Evolutionary conservation across 2,329 filamentous ascomycete genomes (phyloP).

Genomic region (Tolypocladium album): DNA sequence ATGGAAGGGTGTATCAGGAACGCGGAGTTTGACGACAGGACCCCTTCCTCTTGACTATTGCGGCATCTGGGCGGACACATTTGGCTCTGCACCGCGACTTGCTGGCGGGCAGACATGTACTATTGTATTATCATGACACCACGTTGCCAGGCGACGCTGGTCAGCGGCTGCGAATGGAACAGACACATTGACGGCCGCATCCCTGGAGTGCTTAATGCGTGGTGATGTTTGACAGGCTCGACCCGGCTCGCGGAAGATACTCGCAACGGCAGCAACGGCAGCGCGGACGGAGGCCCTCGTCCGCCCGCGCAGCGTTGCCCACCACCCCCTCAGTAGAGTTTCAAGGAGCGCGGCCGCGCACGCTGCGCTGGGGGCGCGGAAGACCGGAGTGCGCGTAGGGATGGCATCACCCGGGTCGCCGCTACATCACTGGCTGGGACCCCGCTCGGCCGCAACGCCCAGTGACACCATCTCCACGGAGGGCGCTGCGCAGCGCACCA

Average conservation of each 20-base stretch:
- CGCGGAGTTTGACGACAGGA: constrained; percentile 3
- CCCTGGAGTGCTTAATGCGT: background rate
- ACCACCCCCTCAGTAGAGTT: background rate
- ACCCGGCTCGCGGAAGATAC: background rate
- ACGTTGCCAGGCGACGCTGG: background rate
- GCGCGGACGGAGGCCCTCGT: background rate
- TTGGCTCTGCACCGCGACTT: constrained; percentile 7
- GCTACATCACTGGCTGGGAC: background rate
- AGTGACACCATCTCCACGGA: background rate
- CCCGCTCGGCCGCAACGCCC: background rate
- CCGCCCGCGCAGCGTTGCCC: background rate
- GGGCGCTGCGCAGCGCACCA: background rate
- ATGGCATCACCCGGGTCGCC: background rate
- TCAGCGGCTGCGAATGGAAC: background rate
- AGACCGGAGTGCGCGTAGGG: background rate
- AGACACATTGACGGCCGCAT: background rate
- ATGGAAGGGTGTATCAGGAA: constrained; percentile 1
- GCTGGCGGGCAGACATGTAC: constrained; percentile 13
- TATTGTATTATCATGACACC: constrained; percentile 17
- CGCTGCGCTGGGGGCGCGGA: background rate
- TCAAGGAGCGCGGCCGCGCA: background rate
- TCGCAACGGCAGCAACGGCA: background rate
- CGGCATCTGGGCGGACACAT: constrained; percentile 11
- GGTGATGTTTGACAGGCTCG: background rate
- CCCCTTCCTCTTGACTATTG: constrained; percentile 10